A percentile compares a stretch with the other conserved stretches of the same genome.
phyloP scores from a whole-genome alignment of 2,329 filamentous ascomycete species.

The Harringtonia aguacate region DNA sequence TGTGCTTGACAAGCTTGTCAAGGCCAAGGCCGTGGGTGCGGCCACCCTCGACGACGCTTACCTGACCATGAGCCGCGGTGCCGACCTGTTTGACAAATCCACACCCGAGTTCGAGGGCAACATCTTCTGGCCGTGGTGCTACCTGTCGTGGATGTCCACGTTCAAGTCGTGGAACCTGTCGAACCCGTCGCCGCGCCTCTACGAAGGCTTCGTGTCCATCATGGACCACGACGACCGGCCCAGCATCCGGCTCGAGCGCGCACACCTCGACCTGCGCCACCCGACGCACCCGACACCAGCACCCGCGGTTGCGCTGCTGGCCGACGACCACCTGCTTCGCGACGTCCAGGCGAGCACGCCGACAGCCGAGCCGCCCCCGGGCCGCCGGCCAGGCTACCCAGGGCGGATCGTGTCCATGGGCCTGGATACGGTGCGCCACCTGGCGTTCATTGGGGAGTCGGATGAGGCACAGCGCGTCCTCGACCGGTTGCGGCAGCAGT shows the following conservation, averaged over 20 bases:
- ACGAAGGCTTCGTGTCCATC: constrained; percentile 40
- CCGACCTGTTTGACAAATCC: constrained; percentile 27
- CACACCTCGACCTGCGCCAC: constrained; percentile 45
- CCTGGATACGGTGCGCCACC: constrained; percentile 34
- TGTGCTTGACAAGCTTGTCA: constrained; percentile 29
- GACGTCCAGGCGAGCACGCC: constrained; percentile 9
- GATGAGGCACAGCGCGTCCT: constrained; percentile 30
- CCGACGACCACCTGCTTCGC: constrained; percentile 11
- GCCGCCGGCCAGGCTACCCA: constrained; percentile 13
- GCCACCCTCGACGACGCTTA: constrained; percentile 40
- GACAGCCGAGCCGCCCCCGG: constrained; percentile 11
- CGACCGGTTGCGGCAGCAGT: constrained; percentile 10
- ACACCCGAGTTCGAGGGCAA: constrained; percentile 23
- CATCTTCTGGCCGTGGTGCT: constrained; percentile 32
- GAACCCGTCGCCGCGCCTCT: constrained; percentile 34
- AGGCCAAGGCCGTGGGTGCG: constrained; percentile 21
- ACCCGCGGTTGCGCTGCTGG: constrained; percentile 35
- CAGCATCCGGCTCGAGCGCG: constrained; percentile 31
- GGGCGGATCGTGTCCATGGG: constrained; percentile 26
- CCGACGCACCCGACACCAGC: constrained; percentile 37
- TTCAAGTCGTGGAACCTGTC: constrained; percentile 34
- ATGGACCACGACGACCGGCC: constrained; percentile 25
- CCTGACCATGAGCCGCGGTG: constrained; percentile 33
- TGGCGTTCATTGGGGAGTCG: constrained; percentile 28
- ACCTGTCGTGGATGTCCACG: constrained; percentile 41